Conservation (phyloP, 805 yeast species). For the Limtongia smithiae region DNA sequence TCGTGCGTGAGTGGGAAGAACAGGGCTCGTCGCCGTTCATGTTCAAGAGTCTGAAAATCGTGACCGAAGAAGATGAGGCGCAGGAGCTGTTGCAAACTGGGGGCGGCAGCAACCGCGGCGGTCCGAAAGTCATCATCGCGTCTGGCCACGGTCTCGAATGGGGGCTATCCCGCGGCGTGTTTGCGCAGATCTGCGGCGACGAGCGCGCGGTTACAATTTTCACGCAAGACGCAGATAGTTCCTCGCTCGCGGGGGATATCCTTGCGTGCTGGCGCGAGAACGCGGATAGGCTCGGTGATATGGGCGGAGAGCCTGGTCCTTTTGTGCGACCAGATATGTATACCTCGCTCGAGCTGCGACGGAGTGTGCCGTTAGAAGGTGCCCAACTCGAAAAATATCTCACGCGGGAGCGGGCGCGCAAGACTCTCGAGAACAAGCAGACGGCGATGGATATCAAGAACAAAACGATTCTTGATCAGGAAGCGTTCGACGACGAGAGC, state of each 20-base stretch:
- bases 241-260: slow-evolving; percentile 50
- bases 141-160: slow-evolving; percentile 62
- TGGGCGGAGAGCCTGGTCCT: not conserved
- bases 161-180: slow-evolving; percentile 51
- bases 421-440: slow-evolving; percentile 30
- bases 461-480: slow-evolving; percentile 38
- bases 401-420: slow-evolving; percentile 29
- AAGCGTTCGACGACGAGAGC: slow-evolving; percentile 20
- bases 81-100: no score
- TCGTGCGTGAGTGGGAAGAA: slow-evolving; percentile 80
- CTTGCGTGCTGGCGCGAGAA: slow-evolving; percentile 34
- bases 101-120: no score
- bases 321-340: slow-evolving; percentile 8
- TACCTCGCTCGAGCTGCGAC: slow-evolving; percentile 33
- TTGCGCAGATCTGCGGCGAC: slow-evolving; percentile 47
- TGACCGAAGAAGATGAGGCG: slow-evolving; percentile 51
- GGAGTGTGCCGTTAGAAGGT: slow-evolving; percentile 37
- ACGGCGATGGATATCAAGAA: slow-evolving; percentile 40
- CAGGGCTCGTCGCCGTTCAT: slow-evolving; percentile 76
- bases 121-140: slow-evolving; percentile 67
- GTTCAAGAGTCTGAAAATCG: slow-evolving; percentile 58
- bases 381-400: slow-evolving; percentile 36
- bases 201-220: slow-evolving; percentile 65
- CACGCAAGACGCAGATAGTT: slow-evolving; percentile 58
- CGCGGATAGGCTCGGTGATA: slow-evolving; percentile 1